Conservation (phyloP, 306 rosid species). For the Fragaria nilgerrensis region DNA sequence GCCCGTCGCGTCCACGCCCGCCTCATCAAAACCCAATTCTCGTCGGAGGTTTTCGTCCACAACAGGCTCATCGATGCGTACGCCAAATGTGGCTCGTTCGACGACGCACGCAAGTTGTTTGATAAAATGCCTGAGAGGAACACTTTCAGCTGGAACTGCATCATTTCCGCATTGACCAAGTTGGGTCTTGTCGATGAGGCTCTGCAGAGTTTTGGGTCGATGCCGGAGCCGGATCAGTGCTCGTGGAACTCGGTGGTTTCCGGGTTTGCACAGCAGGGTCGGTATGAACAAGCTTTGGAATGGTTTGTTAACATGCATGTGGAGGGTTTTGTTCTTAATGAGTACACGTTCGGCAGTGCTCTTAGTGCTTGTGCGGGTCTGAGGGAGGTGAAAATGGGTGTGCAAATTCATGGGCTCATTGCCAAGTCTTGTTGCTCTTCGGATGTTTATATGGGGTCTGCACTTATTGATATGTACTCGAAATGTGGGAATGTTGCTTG, state of each 20-base stretch:
- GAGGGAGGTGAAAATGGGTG: conserved; percentile 24
- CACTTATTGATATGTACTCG: conserved; percentile 33
- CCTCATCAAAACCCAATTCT: conserved; percentile 21
- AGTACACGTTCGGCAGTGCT: conserved; percentile 22
- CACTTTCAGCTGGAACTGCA: conserved; percentile 27
- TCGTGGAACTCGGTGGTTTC: conserved; percentile 30
- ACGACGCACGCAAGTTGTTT: conserved; percentile 24
- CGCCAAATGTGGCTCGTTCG: conserved; percentile 26
- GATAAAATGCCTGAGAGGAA: conserved; percentile 28
- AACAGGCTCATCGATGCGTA: conserved; percentile 28
- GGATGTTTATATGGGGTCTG: conserved; percentile 33
- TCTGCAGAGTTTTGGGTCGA: conserved; percentile 11
- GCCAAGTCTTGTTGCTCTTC: conserved; percentile 22
- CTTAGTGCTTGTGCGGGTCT: conserved; percentile 30
- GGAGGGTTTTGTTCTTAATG: conserved; percentile 25
- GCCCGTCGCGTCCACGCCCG: background rate
- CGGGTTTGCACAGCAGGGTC: conserved; percentile 5
- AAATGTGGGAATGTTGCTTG: conserved; percentile 19
- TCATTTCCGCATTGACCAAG: conserved; percentile 15
- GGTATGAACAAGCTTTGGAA: too few species aligned
- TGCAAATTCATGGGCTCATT: conserved; percentile 22
- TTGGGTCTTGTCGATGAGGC: conserved; percentile 27
- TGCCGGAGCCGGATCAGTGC: conserved; percentile 28
- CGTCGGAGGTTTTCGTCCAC: background rate
- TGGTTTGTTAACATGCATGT: conserved; percentile 19